Evolutionary conservation across 148 eudicot species (phyloP).

Genomic region (Rhododendron molle): DNA sequence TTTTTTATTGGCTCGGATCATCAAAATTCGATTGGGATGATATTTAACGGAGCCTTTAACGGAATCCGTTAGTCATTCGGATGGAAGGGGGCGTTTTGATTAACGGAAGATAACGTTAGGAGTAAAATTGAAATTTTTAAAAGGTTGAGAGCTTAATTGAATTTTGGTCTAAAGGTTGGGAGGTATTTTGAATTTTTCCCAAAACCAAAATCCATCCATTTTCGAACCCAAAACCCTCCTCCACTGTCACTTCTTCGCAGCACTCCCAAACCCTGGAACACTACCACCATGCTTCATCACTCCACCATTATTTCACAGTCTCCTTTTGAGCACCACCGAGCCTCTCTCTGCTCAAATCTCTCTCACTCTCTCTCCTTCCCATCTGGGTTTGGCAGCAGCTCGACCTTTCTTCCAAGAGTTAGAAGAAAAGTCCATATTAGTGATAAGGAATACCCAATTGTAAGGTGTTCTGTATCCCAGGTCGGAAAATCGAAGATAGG

Average conservation of each 20-base stretch:
- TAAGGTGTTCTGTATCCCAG: slow-evolving; percentile 34
- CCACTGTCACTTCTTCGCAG: neutral
- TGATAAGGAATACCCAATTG: slow-evolving; percentile 7
- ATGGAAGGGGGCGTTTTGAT: no score
- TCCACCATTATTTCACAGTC: slow-evolving; percentile 34
- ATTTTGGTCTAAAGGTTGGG: no score
- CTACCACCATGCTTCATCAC: slow-evolving; percentile 54
- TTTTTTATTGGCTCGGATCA: no score
- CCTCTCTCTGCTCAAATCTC: slow-evolving; percentile 14
- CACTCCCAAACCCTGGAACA: slow-evolving; percentile 24
- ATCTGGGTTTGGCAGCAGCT: slow-evolving; percentile 37
- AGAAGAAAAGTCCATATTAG: neutral
- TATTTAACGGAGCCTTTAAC: no score
- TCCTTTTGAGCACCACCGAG: slow-evolving; percentile 16
- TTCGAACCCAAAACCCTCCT: neutral
- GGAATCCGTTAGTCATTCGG: no score
- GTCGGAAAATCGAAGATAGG: slow-evolving; percentile 22
- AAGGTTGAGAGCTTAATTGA: no score
- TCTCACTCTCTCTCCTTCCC: slow-evolving; percentile 33
- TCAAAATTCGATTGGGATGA: no score
- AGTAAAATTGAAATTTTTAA: no score
- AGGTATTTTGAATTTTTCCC: no score
- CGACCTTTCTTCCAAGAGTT: slow-evolving; percentile 14
- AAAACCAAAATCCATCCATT: no score
- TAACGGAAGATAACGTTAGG: no score